A percentile compares a stretch with the other conserved stretches of the same genome.
Conservation (phyloP, 2,329 filamentous ascomycete species). For the Coniochaeta hoffmannii region DNA sequence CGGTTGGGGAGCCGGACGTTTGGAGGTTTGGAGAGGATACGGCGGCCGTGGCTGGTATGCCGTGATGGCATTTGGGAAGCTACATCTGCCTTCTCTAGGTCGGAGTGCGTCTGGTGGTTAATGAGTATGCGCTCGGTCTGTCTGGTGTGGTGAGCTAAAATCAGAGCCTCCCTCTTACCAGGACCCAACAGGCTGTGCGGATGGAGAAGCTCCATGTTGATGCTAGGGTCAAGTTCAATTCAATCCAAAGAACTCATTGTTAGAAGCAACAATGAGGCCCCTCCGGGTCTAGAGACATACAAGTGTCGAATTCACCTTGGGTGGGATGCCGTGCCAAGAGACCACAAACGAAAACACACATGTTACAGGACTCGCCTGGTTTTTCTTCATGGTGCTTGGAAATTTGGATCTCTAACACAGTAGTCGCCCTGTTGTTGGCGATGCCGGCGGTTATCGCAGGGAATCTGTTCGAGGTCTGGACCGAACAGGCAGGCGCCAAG, state of each 20-base stretch:
- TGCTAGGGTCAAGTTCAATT: too few relatives aligned
- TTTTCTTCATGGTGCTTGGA: background rate
- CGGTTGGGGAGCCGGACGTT: constrained; percentile 17
- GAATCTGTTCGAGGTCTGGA: background rate
- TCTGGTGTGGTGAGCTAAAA: too few relatives aligned
- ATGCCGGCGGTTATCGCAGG: background rate
- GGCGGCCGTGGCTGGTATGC: background rate
- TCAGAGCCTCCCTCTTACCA: too few relatives aligned
- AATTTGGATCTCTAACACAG: background rate
- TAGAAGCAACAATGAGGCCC: too few relatives aligned
- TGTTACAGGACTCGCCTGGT: too few relatives aligned
- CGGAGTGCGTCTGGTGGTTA: background rate
- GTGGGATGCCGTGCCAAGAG: too few relatives aligned
- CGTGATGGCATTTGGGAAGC: background rate
- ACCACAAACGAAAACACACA: too few relatives aligned
- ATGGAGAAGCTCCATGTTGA: too few relatives aligned
- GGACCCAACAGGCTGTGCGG: too few relatives aligned
- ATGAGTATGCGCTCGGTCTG: background rate
- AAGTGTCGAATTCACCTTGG: too few relatives aligned
- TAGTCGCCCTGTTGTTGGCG: background rate
- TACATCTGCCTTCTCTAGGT: background rate
- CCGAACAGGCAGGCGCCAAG: background rate
- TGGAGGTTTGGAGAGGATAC: constrained; percentile 13
- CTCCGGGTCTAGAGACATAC: too few relatives aligned
- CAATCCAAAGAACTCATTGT: too few relatives aligned